A percentile compares a stretch with the other conserved stretches of the same genome.
phyloP scores from a whole-genome alignment of 2,329 filamentous ascomycete genomes.

The Aspergillus thermomutatus region DNA sequence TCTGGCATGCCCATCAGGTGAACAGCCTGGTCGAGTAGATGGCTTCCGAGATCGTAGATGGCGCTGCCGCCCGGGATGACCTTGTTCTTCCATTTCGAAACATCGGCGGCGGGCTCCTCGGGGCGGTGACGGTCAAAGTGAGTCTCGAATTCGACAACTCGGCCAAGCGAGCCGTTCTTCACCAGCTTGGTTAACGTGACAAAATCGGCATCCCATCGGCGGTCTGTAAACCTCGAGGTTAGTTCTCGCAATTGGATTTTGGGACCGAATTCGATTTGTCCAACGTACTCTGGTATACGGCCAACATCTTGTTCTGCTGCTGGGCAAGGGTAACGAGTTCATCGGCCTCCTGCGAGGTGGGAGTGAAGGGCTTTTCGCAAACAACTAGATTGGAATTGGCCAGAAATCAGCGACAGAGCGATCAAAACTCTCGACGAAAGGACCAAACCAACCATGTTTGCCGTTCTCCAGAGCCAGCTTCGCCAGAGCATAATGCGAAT shows the following conservation, averaged over 20 bases:
- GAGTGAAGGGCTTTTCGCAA: conserved; percentile 80
- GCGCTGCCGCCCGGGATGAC: conserved; percentile 63
- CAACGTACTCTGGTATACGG: conserved; percentile 64
- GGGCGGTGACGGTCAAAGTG: conserved; percentile 75
- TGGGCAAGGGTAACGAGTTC: conserved; percentile 57
- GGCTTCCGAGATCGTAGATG: conserved; percentile 72
- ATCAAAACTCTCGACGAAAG: not conserved
- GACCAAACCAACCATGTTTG: conserved; percentile 56
- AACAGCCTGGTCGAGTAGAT: conserved; percentile 73
- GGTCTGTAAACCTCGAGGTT: conserved; percentile 41
- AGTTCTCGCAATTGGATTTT: not conserved
- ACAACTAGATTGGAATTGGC: conserved; percentile 49
- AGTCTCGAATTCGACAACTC: conserved; percentile 73
- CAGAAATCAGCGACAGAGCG: not conserved
- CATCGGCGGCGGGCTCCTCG: conserved; percentile 44
- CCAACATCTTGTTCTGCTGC: conserved; percentile 52
- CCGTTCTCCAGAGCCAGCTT: conserved; percentile 64
- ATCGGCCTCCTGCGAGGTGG: conserved; percentile 65
- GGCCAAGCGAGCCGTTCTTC: conserved; percentile 58
- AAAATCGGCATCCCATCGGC: conserved; percentile 76
- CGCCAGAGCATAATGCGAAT: conserved; percentile 65
- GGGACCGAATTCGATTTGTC: not conserved
- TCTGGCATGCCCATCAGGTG: conserved; percentile 66
- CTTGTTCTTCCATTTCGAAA: conserved; percentile 64
- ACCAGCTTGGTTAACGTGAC: conserved; percentile 65